Evolutionary conservation across 1,284 basidiomycete species (phyloP).

Genomic region (Ganoderma boninense): DNA sequence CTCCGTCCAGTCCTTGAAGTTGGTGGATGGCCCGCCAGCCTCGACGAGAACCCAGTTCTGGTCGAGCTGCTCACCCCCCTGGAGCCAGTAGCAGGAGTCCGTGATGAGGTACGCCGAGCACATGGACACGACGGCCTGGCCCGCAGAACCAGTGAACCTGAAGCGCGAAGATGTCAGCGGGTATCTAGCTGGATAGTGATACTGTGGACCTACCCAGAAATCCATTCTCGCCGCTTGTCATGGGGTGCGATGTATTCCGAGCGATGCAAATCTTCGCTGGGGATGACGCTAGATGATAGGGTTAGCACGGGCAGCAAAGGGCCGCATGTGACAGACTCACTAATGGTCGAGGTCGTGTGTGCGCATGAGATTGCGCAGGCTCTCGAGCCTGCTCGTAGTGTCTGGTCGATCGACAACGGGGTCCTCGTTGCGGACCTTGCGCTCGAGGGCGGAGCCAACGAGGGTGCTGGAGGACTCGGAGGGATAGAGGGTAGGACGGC

Average conservation of each 20-base stretch:
- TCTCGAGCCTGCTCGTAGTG: conserved; percentile 68
- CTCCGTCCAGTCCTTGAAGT: conserved; percentile 80
- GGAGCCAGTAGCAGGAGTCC: conserved; percentile 91
- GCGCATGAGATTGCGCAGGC: conserved; percentile 73
- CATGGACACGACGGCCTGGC: conserved; percentile 80
- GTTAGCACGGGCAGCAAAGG: conserved; percentile 19
- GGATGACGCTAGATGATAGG: conserved; percentile 61
- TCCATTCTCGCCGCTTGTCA: conserved; percentile 86
- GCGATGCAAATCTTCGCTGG: conserved; percentile 88
- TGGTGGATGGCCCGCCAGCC: conserved; percentile 63
- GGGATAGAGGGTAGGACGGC: conserved; percentile 55
- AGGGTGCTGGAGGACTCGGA: conserved; percentile 76
- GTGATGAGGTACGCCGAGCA: conserved; percentile 78
- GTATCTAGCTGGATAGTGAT: too few species aligned
- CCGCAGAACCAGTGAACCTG: conserved; percentile 88
- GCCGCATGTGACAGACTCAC: conserved; percentile 57
- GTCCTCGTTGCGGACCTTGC: conserved; percentile 72
- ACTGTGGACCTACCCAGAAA: conserved; percentile 71
- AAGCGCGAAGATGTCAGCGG: conserved; percentile 2
- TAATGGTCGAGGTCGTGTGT: conserved; percentile 87
- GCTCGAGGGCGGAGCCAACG: conserved; percentile 71
- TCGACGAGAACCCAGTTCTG: conserved; percentile 80
- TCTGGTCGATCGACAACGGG: conserved; percentile 61
- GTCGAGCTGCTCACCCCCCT: conserved; percentile 83
- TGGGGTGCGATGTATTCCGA: conserved; percentile 87